Conservation (phyloP, 148 eudicot species). For the Tetragonia tetragonoides region DNA sequence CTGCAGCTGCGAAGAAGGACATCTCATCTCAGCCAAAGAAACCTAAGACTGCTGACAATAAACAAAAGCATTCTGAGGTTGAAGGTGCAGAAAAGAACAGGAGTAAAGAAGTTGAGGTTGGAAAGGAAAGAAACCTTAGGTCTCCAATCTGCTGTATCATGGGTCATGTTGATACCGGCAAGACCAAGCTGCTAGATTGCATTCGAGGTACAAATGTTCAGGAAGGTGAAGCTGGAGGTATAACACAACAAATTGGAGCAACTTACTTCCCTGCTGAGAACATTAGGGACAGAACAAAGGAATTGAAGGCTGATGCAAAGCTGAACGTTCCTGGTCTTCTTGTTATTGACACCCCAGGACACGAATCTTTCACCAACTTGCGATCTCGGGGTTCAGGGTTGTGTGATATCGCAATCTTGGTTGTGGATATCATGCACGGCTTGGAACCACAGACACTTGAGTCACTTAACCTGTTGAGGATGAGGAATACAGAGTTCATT, state of each 20-base stretch:
- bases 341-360: conserved; percentile 96
- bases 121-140: conserved; percentile 49
- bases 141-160: conserved; percentile 96
- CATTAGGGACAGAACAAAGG: conserved; percentile 86
- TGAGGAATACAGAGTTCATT: conserved; percentile 85
- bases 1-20: conserved; percentile 24
- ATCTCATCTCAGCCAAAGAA: conserved; percentile 25
- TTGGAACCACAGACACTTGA: conserved; percentile 92
- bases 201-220: conserved; percentile 90
- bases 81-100: conserved; percentile 34
- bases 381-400: conserved; percentile 91
- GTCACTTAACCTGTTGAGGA: conserved; percentile 84
- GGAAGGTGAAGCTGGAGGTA: conserved; percentile 99
- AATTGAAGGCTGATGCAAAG: conserved; percentile 90
- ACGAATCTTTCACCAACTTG: conserved; percentile 80
- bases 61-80: conserved; percentile 30
- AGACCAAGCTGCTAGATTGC: conserved; percentile 89
- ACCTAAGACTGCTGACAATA: conserved; percentile 33
- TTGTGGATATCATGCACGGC: conserved; percentile 96
- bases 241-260: conserved; percentile 95
- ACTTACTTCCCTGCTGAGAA: conserved; percentile 91
- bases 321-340: conserved; percentile 87
- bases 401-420: conserved; percentile 92
- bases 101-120: conserved; percentile 29
- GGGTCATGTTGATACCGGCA: conserved; percentile 97